Evolutionary conservation across 768 basidiomycete species (phyloP), one percentile per base, ranked within the genome.

Genomic region (Termitomyces sp.): DNA sequence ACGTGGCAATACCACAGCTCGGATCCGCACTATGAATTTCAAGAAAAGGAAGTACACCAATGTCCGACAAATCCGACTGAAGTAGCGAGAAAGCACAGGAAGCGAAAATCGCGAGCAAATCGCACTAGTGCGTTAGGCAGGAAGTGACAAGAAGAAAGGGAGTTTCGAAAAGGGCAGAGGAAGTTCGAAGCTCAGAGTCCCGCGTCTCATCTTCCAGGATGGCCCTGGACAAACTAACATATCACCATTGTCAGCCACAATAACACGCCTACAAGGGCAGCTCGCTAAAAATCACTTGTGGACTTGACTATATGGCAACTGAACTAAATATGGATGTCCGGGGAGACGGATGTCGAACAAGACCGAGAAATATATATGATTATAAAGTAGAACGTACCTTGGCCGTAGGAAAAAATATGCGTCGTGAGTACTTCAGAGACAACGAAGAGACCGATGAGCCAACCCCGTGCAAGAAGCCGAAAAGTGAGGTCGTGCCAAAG

Each of bases 401-500:
- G 3, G 78, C 74, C 17, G 74, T 70, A n/a, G 0, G 91, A 85
- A 2, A 98, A 66, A 1, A 88, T 19, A 59, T 73, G 79, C 10
- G 76, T 70, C 1, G 85, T 90, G 0, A 80, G 56, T 10, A 97
- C 64, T 71, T 98, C 96, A 0, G 95, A 96, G 6, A 94, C 58
- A 59, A 99, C 86, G 70, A 99, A 97, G 46, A 96, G 59, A 65
- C 85, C 90, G 57, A 96, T 79, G 10, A 97, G 85, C 97, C 97
- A 98, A 2, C 97, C 96, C 95, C 95, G 98, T 2, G 92, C 86
- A 2, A 99, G 77, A 5, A 98, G 79, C 25, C 79, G 79, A 69
- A 96, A 86, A 0, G 90, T 90, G 2, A 98, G 77, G 66, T 98
- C 97, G 63, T 99, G 97, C 96, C 96, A 99, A 19, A 99, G 73